Percentiles rank a stretch among this genome's conserved stretches.
phyloP scores from a whole-genome alignment of 495 filamentous ascomycete species.

The Penicillium samsonianum region DNA sequence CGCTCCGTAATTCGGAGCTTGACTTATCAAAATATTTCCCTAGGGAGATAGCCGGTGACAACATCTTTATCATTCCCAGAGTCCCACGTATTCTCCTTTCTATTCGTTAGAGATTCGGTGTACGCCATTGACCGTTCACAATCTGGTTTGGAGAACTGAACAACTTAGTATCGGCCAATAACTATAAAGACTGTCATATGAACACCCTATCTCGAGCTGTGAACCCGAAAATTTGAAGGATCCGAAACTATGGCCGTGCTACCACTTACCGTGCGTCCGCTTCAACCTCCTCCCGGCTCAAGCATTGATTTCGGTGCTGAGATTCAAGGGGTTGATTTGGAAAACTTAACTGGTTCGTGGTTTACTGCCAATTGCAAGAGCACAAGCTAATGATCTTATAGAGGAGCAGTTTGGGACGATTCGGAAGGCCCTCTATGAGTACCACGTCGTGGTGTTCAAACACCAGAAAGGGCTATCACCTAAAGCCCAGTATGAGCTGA shows the following conservation, averaged over 20 bases:
- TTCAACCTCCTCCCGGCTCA: constrained; percentile 48
- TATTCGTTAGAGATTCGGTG: constrained; percentile 17
- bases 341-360: constrained; percentile 54
- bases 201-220: neutral
- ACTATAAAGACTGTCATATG: neutral
- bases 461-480: constrained; percentile 61
- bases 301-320: constrained; percentile 60
- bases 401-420: constrained; percentile 62
- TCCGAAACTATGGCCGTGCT: constrained; percentile 22
- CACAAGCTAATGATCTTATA: constrained; percentile 24
- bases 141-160: constrained; percentile 1
- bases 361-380: neutral
- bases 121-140: constrained; percentile 18
- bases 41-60: neutral
- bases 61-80: neutral
- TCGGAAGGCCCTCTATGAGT: constrained; percentile 58
- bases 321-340: constrained; percentile 56
- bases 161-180: neutral
- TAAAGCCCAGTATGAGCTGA: constrained; percentile 69
- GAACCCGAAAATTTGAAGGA: neutral
- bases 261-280: constrained; percentile 35
- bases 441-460: constrained; percentile 69
- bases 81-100: neutral
- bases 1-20: neutral
- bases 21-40: neutral